These are phyloP conservation scores for Trichophyton simii DNA, from an alignment of 2,329 filamentous ascomycete species.

Conservation along the genomic window DNA sequence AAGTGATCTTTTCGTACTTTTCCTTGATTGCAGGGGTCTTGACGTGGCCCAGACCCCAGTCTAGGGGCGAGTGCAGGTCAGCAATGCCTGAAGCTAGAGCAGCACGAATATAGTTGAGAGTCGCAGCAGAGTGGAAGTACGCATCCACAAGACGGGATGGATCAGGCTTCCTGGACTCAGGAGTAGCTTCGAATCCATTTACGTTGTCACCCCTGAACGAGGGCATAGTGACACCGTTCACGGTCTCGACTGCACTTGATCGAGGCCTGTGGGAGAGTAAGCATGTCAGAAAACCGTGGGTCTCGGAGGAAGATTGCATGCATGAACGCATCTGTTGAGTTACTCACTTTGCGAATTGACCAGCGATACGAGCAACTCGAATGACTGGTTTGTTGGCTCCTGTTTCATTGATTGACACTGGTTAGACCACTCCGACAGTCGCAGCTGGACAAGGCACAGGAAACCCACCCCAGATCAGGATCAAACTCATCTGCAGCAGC, in stretches of 20 bases:
- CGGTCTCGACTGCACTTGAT: conserved; percentile 71
- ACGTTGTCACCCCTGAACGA: conserved; percentile 93
- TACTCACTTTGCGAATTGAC: conserved; percentile 74
- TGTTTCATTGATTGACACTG: conserved; percentile 12
- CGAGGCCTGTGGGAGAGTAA: conserved; percentile 45
- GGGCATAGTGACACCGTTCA: conserved; percentile 68
- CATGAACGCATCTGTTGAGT: too few species aligned
- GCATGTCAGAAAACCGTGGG: conserved; percentile 3
- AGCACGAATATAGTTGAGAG: conserved; percentile 81
- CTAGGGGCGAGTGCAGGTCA: conserved; percentile 81
- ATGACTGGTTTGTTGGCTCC: conserved; percentile 65
- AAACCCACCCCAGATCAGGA: conserved; percentile 69
- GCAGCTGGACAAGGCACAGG: neutral
- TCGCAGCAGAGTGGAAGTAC: conserved; percentile 91
- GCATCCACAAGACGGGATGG: conserved; percentile 74
- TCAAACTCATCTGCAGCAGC: conserved; percentile 89
- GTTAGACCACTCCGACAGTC: conserved; percentile 4
- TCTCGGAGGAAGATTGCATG: conserved; percentile 4
- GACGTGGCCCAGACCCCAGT: conserved; percentile 91
- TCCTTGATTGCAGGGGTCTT: conserved; percentile 68
- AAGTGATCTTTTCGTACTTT: conserved; percentile 75
- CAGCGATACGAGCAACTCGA: conserved; percentile 88
- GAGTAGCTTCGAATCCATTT: conserved; percentile 60
- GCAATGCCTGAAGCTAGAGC: conserved; percentile 79
- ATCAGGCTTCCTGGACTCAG: conserved; percentile 66